Conservation (phyloP, 2,329 filamentous ascomycete species). For the Neofusicoccum cordaticola region DNA sequence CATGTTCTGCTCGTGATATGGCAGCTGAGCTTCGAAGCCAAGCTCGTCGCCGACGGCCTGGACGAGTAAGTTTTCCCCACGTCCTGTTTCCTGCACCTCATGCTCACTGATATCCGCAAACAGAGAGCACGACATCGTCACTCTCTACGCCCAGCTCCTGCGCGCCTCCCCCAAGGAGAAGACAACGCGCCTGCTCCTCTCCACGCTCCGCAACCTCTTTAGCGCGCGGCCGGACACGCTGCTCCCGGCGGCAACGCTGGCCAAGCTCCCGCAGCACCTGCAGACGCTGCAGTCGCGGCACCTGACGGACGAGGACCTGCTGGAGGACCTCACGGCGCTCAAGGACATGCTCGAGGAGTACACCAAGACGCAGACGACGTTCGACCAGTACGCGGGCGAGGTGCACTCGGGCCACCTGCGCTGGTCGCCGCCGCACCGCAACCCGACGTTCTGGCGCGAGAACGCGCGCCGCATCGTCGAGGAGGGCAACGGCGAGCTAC, state of each 20-base stretch:
- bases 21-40: constrained; percentile 90
- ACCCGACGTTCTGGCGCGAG: constrained; percentile 83
- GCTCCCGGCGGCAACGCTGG: constrained; percentile 82
- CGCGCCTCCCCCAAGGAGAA: constrained; percentile 96
- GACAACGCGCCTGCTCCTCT: constrained; percentile 86
- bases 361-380: constrained; percentile 65
- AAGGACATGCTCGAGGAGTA: constrained; percentile 78
- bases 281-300: constrained; percentile 55
- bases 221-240: constrained; percentile 65
- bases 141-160: constrained; percentile 88
- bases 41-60: constrained; percentile 70
- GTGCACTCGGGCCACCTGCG: constrained; percentile 81
- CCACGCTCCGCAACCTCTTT: constrained; percentile 85
- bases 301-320: constrained; percentile 51
- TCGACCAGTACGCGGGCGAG: constrained; percentile 73
- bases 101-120: not conserved
- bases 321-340: constrained; percentile 48
- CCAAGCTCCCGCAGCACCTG: constrained; percentile 68
- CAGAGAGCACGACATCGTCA: constrained; percentile 88
- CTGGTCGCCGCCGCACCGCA: constrained; percentile 90
- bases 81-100: not conserved
- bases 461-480: constrained; percentile 87
- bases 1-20: constrained; percentile 90
- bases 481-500: constrained; percentile 73
- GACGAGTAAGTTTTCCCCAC: constrained; percentile 64